Evolutionary conservation across 1,284 basidiomycete species (phyloP), one percentile per base, ranked within the genome.

Genomic region (Stereum hirsutum): DNA sequence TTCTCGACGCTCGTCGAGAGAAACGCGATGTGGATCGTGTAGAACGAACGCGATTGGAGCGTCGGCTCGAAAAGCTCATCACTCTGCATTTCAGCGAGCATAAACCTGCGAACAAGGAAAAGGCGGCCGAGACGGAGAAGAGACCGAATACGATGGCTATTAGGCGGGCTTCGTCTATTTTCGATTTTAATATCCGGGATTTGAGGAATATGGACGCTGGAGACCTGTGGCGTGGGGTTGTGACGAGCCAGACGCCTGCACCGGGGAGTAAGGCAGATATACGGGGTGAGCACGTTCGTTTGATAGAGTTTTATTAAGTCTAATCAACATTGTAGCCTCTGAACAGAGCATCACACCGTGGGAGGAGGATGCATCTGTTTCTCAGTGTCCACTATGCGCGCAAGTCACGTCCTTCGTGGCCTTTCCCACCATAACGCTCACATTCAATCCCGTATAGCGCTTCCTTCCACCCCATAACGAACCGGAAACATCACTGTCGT

Each of bases 331-430:
- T 42, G 20, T 48, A 89, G 89, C 75, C 44, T 80, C 81, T 2
- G 95, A 99, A 61, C 93, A 97, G 63, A 70, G 74, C 26, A 94
- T 99, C 52, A 92, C 97, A 3, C 91, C 92, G 11, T 99, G 95
- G 95, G 81, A 97, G 59, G 81, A 88, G 30, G 95, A 97, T 56
- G 67, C 73, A 0, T 59, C 71, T 8, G 88, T 81, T 0, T 76
- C 75, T 25, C 78, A 80, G 44, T 98, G 94, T 65, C 83, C 88
- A 1, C 69, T 94, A 49, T 99, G 95, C 77, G 62, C 64, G 89
- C 90, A 58, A 58, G 86, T 73, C 12, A 12, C 28, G 44, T 15
- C 7, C 17, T 17, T 39, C 12, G 19, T 19, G 12, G 2, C 46
- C 15, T 28, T 7, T n/a, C 24, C 24, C 5, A 21, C 7, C 17